A percentile compares a stretch with the other conserved stretches of the same genome.
phyloP scores from a whole-genome alignment of 441 rosid genomes.

The Arabidopsis lyrata region DNA sequence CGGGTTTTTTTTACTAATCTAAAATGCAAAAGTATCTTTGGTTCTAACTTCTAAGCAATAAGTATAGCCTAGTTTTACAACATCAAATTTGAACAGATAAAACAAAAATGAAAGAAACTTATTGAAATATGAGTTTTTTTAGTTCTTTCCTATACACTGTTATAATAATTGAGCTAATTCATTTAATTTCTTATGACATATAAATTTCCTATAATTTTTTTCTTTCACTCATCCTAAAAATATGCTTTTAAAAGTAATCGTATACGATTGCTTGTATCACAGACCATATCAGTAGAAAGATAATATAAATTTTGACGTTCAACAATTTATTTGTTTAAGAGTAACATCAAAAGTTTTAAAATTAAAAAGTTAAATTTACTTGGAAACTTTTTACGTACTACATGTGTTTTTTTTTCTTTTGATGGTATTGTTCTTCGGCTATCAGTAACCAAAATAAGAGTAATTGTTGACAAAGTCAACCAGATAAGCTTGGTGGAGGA shows the following conservation, averaged over 20 bases:
- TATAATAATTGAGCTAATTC: neutral
- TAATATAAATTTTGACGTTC: neutral
- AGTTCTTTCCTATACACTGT: neutral
- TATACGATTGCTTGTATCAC: neutral
- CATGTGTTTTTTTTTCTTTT: no score
- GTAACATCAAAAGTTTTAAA: neutral
- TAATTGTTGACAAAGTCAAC: constrained; percentile 11
- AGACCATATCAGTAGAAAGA: neutral
- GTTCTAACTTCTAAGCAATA: neutral
- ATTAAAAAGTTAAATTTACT: constrained; percentile 5
- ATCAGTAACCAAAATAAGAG: neutral
- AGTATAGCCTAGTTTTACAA: neutral
- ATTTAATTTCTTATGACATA: neutral
- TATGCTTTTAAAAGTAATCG: neutral
- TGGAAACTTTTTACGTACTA: constrained; percentile 37
- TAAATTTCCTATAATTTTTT: no score
- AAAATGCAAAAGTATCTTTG: neutral
- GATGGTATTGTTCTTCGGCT: constrained; percentile 8
- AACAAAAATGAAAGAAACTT: neutral
- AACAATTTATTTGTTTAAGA: neutral
- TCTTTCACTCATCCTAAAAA: neutral
- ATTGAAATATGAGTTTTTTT: neutral
- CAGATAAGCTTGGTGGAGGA: neutral
- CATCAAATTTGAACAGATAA: neutral
- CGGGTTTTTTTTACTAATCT: no score